These are phyloP conservation scores for Cordyceps farinosa DNA, from an alignment of 2,329 filamentous ascomycete genomes.

Conservation along the genomic window DNA sequence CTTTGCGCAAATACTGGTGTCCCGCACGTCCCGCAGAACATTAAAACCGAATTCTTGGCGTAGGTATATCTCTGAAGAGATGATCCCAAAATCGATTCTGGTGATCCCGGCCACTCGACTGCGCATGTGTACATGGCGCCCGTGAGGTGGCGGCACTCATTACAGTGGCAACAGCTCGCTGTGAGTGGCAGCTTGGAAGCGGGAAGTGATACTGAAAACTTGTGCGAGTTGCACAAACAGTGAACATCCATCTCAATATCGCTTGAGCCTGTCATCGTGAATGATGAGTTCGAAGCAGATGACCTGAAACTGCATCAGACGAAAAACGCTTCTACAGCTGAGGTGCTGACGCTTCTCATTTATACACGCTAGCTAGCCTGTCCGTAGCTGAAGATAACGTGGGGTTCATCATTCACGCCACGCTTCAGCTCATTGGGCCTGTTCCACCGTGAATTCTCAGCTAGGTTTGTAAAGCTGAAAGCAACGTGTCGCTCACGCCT, in stretches of 20 bases:
- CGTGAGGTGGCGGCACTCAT: constrained; percentile 43
- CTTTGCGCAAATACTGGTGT: constrained; percentile 41
- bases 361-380: background rate
- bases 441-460: constrained; percentile 1
- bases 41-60: constrained; percentile 29
- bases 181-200: constrained; percentile 38
- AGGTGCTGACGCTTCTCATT: background rate
- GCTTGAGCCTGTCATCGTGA: background rate
- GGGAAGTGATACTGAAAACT: constrained; percentile 35
- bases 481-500: background rate
- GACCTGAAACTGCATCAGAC: background rate
- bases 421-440: background rate
- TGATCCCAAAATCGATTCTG: constrained; percentile 25
- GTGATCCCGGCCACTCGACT: constrained; percentile 36
- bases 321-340: background rate
- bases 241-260: constrained; percentile 21
- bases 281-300: background rate
- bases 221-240: constrained; percentile 44
- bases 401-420: background rate
- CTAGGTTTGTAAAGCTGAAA: background rate
- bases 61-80: constrained; percentile 35
- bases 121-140: constrained; percentile 41
- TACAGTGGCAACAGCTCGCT: constrained; percentile 44
- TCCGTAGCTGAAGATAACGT: background rate
- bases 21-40: constrained; percentile 43